Evolutionary conservation across 345 rosid species (phyloP).

Genomic region (Brassica cretica): DNA sequence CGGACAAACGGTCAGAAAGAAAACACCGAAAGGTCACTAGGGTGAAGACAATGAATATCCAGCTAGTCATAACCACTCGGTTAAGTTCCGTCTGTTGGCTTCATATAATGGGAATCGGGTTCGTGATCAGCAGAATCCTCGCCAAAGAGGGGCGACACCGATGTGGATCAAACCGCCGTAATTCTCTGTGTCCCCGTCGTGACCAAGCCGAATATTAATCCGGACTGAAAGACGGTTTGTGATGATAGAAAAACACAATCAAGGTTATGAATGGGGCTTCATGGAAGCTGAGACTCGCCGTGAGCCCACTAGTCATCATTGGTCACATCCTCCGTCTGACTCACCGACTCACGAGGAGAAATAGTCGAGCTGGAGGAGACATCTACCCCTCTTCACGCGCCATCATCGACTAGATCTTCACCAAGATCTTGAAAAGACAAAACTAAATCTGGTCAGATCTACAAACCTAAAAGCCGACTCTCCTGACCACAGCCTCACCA

Average conservation of each 20-base stretch:
- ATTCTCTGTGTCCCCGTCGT: not conserved
- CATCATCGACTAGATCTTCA: not conserved
- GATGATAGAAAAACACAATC: not conserved
- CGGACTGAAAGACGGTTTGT: not conserved
- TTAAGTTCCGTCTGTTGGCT: not conserved
- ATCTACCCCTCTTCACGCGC: not conserved
- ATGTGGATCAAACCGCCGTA: not conserved
- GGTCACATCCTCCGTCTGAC: not conserved
- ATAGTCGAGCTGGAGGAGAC: not conserved
- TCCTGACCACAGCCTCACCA: not conserved
- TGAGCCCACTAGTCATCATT: not conserved
- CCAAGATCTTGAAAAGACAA: not conserved
- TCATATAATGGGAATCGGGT: not conserved
- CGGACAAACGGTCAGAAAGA: not conserved
- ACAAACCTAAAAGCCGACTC: not conserved
- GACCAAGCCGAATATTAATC: not conserved
- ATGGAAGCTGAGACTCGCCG: not conserved
- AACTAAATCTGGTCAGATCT: no score
- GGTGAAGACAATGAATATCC: not conserved
- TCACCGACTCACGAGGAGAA: not conserved
- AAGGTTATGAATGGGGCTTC: not conserved
- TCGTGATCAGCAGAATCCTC: not conserved
- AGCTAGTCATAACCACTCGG: not conserved
- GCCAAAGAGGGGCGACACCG: not conserved
- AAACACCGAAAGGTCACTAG: not conserved